These are phyloP conservation scores for Kalaharituber pfeilii DNA, from an alignment of 2,329 filamentous ascomycete genomes.

Conservation along the genomic window DNA sequence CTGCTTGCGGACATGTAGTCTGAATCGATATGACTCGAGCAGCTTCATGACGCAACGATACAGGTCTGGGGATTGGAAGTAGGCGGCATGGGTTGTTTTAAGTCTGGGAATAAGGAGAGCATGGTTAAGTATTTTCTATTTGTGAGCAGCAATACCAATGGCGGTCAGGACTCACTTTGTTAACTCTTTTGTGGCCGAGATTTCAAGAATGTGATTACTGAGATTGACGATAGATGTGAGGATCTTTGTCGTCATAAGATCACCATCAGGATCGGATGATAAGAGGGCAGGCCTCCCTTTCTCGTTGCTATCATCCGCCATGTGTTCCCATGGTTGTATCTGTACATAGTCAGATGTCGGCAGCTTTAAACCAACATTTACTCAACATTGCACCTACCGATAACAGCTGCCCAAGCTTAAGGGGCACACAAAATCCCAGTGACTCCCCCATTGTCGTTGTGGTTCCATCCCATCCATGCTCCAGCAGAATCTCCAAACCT, in stretches of 20 bases:
- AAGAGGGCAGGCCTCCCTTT: slow-evolving; percentile 25
- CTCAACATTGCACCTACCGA: slow-evolving; percentile 43
- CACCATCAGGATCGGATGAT: slow-evolving; percentile 41
- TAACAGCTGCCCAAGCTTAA: slow-evolving; percentile 60
- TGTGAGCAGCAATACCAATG: neutral
- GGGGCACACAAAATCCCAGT: slow-evolving; percentile 72
- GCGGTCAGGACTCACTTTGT: slow-evolving; percentile 32
- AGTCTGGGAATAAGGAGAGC: slow-evolving; percentile 37
- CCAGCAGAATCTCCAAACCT: slow-evolving; percentile 75
- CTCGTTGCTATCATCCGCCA: slow-evolving; percentile 25
- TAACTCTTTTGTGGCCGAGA: slow-evolving; percentile 68
- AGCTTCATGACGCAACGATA: slow-evolving; percentile 75
- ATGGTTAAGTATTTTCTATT: neutral
- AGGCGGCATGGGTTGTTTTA: slow-evolving; percentile 53
- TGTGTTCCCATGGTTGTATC: slow-evolving; percentile 20
- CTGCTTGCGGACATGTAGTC: slow-evolving; percentile 70
- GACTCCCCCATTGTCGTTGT: slow-evolving; percentile 67
- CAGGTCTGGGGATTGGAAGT: slow-evolving; percentile 57
- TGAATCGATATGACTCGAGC: slow-evolving; percentile 76
- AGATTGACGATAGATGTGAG: slow-evolving; percentile 72
- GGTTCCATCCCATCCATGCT: slow-evolving; percentile 84
- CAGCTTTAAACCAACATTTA: neutral
- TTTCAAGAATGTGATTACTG: slow-evolving; percentile 83
- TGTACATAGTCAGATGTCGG: neutral
- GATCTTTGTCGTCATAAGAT: slow-evolving; percentile 54